A percentile compares a stretch with the other conserved stretches of the same genome.
phyloP scores from a whole-genome alignment of 1,139 yeast species.

The Yamadazyma aaseri region DNA sequence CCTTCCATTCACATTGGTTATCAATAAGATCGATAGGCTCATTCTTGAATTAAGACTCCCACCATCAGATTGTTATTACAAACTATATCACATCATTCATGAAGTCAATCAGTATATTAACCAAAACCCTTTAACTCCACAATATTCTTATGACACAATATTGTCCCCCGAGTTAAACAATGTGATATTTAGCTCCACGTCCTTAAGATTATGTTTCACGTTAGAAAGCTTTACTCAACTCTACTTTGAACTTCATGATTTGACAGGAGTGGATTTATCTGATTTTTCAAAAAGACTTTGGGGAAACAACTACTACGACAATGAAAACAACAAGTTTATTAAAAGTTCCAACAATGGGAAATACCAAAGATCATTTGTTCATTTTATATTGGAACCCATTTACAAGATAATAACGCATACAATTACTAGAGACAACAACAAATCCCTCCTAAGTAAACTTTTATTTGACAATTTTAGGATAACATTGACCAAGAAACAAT shows the following conservation, averaged over 20 bases:
- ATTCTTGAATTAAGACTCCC: slow-evolving; percentile 76
- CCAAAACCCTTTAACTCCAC: slow-evolving; percentile 22
- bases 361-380: slow-evolving; percentile 56
- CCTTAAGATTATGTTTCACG: slow-evolving; percentile 62
- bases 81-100: slow-evolving; percentile 61
- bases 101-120: slow-evolving; percentile 56
- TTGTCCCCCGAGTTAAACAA: slow-evolving; percentile 67
- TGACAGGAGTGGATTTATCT: slow-evolving; percentile 30
- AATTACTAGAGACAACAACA: slow-evolving; percentile 51
- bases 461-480: slow-evolving; percentile 50
- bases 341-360: slow-evolving; percentile 27
- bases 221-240: slow-evolving; percentile 61
- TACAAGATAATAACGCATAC: slow-evolving; percentile 71
- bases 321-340: slow-evolving; percentile 44
- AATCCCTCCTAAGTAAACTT: slow-evolving; percentile 33
- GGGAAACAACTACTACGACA: slow-evolving; percentile 69
- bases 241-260: slow-evolving; percentile 36
- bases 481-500: slow-evolving; percentile 33
- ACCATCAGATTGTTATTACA: slow-evolving; percentile 69
- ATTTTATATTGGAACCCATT: slow-evolving; percentile 73
- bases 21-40: slow-evolving; percentile 85
- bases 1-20: slow-evolving; percentile 54
- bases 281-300: slow-evolving; percentile 60
- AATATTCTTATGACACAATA: slow-evolving; percentile 26
- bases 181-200: slow-evolving; percentile 72